Conservation (phyloP, 768 basidiomycete genomes). For the Auricularia sp. region DNA sequence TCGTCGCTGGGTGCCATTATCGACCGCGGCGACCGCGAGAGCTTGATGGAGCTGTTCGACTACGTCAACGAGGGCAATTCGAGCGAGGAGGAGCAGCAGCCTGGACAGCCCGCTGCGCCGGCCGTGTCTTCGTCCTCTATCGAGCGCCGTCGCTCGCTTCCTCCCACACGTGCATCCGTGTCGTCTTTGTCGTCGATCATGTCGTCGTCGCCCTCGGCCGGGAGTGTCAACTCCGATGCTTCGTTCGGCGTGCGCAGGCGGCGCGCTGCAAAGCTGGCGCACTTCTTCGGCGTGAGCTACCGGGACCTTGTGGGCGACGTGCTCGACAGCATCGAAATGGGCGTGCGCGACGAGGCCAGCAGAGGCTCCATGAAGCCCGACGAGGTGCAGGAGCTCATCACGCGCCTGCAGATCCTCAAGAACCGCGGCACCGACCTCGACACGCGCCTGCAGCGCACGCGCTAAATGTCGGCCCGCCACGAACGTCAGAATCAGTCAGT, state of each 20-base stretch:
- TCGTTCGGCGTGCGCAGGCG: conserved; percentile 61
- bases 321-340: conserved; percentile 71
- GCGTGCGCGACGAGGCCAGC: conserved; percentile 55
- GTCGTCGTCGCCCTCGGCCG: conserved; percentile 5
- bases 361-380: conserved; percentile 54
- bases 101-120: neutral
- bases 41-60: conserved; percentile 61
- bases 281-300: conserved; percentile 85
- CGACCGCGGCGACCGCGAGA: conserved; percentile 66
- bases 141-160: conserved; percentile 63
- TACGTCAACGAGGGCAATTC: conserved; percentile 2
- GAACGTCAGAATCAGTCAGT: no score
- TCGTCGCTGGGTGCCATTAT: conserved; percentile 75
- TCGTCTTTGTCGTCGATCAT: conserved; percentile 5
- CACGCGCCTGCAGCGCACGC: neutral
- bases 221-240: neutral
- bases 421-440: neutral
- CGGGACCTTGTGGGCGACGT: conserved; percentile 67
- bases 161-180: conserved; percentile 43
- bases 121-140: conserved; percentile 33
- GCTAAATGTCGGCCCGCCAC: no score
- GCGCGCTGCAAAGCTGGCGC: conserved; percentile 72
- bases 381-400: conserved; percentile 33
- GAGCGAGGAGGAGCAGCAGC: conserved; percentile 3
- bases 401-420: neutral